These are phyloP conservation scores for Daldinia concentrica DNA, from an alignment of 495 filamentous ascomycete genomes.

Conservation along the genomic window DNA sequence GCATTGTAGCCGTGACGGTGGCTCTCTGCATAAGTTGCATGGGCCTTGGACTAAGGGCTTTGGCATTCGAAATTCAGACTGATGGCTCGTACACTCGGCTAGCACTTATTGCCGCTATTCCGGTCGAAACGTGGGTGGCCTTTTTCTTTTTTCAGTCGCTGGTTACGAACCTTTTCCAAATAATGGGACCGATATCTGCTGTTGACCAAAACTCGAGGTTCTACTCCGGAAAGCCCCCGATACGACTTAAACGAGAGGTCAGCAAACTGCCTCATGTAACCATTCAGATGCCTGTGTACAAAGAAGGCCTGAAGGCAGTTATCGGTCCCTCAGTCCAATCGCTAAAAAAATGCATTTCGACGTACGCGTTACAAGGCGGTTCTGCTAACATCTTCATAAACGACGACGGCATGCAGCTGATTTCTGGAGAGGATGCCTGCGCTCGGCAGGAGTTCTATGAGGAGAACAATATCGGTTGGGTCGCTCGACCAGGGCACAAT, in stretches of 20 bases:
- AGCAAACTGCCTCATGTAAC: slow-evolving; percentile 70
- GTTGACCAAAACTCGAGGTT: slow-evolving; percentile 66
- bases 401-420: slow-evolving; percentile 73
- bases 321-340: slow-evolving; percentile 70
- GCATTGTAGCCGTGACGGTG: slow-evolving; percentile 61
- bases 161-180: slow-evolving; percentile 63
- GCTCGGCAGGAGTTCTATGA: slow-evolving; percentile 71
- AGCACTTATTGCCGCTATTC: slow-evolving; percentile 56
- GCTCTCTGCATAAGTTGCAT: slow-evolving; percentile 61
- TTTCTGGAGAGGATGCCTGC: slow-evolving; percentile 63
- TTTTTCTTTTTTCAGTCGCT: slow-evolving; percentile 73
- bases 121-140: slow-evolving; percentile 65
- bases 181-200: slow-evolving; percentile 67
- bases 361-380: slow-evolving; percentile 74
- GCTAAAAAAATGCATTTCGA: slow-evolving; percentile 71
- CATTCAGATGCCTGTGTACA: slow-evolving; percentile 80
- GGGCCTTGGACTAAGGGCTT: slow-evolving; percentile 62
- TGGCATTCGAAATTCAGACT: slow-evolving; percentile 62
- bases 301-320: slow-evolving; percentile 70
- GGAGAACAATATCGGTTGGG: slow-evolving; percentile 70
- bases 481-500: slow-evolving; percentile 67
- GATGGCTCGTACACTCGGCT: slow-evolving; percentile 61
- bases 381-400: slow-evolving; percentile 77
- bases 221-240: slow-evolving; percentile 66
- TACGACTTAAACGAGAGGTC: slow-evolving; percentile 55